phyloP scores from a whole-genome alignment of 306 rosid species.

The cucumber (Cucumis sativus) region DNA sequence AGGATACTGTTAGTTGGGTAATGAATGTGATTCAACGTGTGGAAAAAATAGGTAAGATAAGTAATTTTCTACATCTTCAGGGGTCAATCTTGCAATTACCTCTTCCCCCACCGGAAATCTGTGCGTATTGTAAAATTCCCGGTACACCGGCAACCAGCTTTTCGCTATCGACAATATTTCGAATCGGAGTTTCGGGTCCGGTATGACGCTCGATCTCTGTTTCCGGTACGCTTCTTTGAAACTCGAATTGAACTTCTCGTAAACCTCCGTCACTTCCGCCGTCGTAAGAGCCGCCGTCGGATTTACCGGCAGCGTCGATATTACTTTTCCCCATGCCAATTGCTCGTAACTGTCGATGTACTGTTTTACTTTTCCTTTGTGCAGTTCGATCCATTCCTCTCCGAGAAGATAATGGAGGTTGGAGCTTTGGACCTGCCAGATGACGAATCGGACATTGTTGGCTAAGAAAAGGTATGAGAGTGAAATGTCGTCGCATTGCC shows the following conservation, averaged over 20 bases:
- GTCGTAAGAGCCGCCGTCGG: constrained; percentile 15
- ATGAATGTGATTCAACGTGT: background rate
- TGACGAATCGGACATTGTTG: constrained; percentile 43
- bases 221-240: constrained; percentile 38
- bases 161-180: constrained; percentile 30
- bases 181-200: constrained; percentile 32
- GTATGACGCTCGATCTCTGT: constrained; percentile 26
- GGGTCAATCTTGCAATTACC: constrained; percentile 32
- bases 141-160: constrained; percentile 33
- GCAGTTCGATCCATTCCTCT: constrained; percentile 39
- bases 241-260: constrained; percentile 29
- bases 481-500: constrained; percentile 40
- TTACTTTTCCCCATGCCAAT: constrained; percentile 43
- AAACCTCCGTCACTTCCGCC: constrained; percentile 34
- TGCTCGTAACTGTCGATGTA: constrained; percentile 33
- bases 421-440: constrained; percentile 32
- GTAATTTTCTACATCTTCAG: constrained; percentile 44
- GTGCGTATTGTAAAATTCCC: constrained; percentile 28
- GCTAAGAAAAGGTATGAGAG: constrained; percentile 46
- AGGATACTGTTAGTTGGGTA: background rate
- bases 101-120: constrained; percentile 11
- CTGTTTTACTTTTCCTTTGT: constrained; percentile 31
- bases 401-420: constrained; percentile 48
- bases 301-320: constrained; percentile 43
- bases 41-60: constrained; percentile 35